These are phyloP conservation scores for Oryza brachyantha DNA, from an alignment of 176 grass and related monocot genomes.

Conservation along the genomic window DNA sequence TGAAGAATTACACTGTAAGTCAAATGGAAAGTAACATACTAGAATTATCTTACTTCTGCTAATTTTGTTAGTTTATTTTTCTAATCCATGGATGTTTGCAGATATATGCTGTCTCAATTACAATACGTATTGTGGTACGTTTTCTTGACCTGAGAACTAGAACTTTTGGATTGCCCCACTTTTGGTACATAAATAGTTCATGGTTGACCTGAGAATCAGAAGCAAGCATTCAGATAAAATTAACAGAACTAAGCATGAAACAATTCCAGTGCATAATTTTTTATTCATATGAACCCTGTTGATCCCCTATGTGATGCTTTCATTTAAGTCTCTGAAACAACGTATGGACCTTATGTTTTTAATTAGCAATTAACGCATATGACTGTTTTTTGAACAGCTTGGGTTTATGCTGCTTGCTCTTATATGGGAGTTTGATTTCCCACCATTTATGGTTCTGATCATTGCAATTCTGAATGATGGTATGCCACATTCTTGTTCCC, in stretches of 20 bases:
- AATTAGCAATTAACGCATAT: neutral
- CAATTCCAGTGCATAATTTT: neutral
- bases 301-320: neutral
- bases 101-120: slow-evolving; percentile 60
- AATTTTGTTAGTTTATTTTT: neutral
- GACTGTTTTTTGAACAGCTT: slow-evolving; percentile 32
- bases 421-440: slow-evolving; percentile 54
- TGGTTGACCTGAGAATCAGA: neutral
- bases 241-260: neutral
- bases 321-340: neutral
- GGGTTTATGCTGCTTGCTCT: slow-evolving; percentile 64
- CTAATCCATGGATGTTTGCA: slow-evolving; percentile 4
- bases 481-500: slow-evolving; percentile 11
- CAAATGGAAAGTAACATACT: neutral
- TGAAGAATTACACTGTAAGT: slow-evolving; percentile 41
- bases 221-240: neutral
- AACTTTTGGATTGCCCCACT: neutral
- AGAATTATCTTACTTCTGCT: neutral
- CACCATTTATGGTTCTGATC: slow-evolving; percentile 66
- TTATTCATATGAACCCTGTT: neutral
- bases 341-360: neutral
- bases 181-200: neutral
- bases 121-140: slow-evolving; percentile 57
- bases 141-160: neutral
- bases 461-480: slow-evolving; percentile 72